Evolutionary conservation across 371 early-diverging fungal genomes (phyloP).

Genomic region (Mucor saturninus): DNA sequence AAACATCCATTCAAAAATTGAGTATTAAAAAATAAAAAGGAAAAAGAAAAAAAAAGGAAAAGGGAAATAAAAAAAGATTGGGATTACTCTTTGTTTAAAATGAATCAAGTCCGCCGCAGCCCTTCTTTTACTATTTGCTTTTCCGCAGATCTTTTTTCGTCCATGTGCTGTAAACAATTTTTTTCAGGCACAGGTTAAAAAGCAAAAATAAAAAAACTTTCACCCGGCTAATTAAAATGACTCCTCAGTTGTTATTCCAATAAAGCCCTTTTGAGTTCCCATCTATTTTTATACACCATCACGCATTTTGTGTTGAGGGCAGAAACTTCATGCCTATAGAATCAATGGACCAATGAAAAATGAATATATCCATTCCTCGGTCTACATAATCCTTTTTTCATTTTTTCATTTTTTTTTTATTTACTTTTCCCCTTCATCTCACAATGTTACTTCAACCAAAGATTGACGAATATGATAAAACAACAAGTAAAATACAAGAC

Average conservation of each 20-base stretch:
- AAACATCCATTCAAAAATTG: conserved; percentile 57
- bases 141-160: no score
- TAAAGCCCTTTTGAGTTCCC: no score
- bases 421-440: neutral
- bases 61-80: neutral
- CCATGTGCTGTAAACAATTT: neutral
- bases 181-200: no score
- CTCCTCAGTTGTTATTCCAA: no score
- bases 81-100: neutral
- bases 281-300: no score
- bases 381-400: neutral
- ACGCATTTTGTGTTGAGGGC: no score
- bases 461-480: neutral
- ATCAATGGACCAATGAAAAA: neutral
- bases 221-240: no score
- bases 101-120: conserved; percentile 9
- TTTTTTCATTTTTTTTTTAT: neutral
- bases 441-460: conserved; percentile 5
- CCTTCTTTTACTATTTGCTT: no score
- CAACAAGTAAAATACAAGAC: neutral
- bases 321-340: neutral
- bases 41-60: neutral
- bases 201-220: no score
- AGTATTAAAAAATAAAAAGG: neutral
- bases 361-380: neutral